phyloP scores from a whole-genome alignment of 179 eudicot genomes.

The Vitellaria paradoxa region DNA sequence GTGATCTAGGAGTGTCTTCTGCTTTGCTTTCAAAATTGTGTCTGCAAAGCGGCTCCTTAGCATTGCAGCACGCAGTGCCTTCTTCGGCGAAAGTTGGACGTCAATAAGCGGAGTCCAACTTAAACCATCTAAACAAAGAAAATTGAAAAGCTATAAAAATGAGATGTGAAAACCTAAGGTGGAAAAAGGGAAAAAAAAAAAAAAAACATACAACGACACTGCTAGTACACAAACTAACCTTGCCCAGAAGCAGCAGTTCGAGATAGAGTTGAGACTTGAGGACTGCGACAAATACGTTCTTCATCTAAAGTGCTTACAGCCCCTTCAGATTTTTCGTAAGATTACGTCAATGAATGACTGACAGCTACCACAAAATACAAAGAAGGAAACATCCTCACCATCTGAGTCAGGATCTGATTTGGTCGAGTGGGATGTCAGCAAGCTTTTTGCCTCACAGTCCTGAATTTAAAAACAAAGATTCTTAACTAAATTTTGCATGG shows the following conservation, averaged over 20 bases:
- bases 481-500: background rate
- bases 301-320: constrained; percentile 35
- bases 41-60: constrained; percentile 74
- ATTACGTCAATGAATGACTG: constrained; percentile 6
- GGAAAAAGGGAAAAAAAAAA: no score
- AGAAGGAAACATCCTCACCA: constrained; percentile 30
- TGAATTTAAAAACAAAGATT: constrained; percentile 6
- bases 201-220: background rate
- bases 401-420: constrained; percentile 41
- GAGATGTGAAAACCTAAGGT: background rate
- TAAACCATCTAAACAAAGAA: constrained; percentile 18
- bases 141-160: background rate
- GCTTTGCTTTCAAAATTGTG: constrained; percentile 71
- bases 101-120: constrained; percentile 37
- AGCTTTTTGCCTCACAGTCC: constrained; percentile 25
- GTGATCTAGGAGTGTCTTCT: constrained; percentile 39
- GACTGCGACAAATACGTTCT: constrained; percentile 25
- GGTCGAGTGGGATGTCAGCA: constrained; percentile 21
- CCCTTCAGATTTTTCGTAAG: constrained; percentile 34
- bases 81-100: constrained; percentile 55
- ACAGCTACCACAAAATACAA: constrained; percentile 2
- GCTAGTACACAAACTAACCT: constrained; percentile 23
- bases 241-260: constrained; percentile 26
- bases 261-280: constrained; percentile 14
- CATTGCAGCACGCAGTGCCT: constrained; percentile 80